These are phyloP conservation scores for Boletellus deceptivus DNA, from an alignment of 1,284 basidiomycete genomes.

Conservation along the genomic window DNA sequence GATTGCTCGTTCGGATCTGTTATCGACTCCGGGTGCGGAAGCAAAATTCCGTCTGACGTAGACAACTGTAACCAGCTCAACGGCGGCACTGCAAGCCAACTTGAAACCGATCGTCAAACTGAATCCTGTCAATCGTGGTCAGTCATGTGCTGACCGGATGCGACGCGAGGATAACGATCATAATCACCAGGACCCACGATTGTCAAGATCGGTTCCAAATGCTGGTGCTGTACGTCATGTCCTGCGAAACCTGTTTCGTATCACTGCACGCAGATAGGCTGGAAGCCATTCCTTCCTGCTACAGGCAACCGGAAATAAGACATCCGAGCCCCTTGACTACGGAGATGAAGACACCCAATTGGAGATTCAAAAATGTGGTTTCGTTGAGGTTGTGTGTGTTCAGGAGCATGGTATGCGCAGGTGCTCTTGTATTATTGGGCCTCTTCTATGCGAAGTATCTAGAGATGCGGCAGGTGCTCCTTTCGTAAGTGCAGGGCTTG, in stretches of 20 bases:
- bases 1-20: not conserved
- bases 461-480: not conserved
- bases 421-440: not conserved
- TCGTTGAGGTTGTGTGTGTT: not conserved
- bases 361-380: not conserved
- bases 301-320: not conserved
- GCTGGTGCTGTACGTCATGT: too few species aligned
- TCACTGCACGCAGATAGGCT: not conserved
- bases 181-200: too few species aligned
- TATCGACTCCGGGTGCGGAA: not conserved
- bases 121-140: conserved; percentile 1
- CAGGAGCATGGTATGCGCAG: not conserved
- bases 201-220: not conserved
- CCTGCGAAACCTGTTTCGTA: not conserved
- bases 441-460: not conserved
- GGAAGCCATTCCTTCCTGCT: too few species aligned
- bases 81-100: not conserved
- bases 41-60: not conserved
- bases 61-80: not conserved
- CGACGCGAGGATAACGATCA: too few species aligned
- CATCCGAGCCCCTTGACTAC: not conserved
- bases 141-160: too few species aligned
- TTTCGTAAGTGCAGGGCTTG: not conserved
- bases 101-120: conserved; percentile 14
- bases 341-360: conserved; percentile 3